Base-by-base conservation (phyloP, 768 basidiomycete species). In the Lactifluus piperatus region DNA sequence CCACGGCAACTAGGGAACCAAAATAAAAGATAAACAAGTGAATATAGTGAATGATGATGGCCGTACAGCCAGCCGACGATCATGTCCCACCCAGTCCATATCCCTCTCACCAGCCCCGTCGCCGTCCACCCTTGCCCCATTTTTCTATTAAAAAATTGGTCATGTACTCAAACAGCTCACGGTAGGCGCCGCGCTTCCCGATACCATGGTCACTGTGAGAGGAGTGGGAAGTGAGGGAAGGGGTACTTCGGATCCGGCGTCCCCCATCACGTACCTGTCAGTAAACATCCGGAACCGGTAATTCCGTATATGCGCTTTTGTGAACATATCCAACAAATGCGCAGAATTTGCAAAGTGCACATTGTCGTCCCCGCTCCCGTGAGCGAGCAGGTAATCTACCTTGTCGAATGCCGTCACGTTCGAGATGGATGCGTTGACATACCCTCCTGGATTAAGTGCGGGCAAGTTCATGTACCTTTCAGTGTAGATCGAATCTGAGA, bases 401-500 rank as follows among this genome's bases (percentile, higher is more conserved):
- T 88, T 76, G 63, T 81, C 74, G 77, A 98, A 99, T 3, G 85
- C 92, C 10, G 85, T 86, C 50, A 97, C 92, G 68, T 91, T 85
- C 56, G 86, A 84, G 55, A 99, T 86, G 0, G 91, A 90, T 18
- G 90, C 88, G 49, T 87, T 91, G 65, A 87, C 73, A 75, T 99
- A 99, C n/a, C 97, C 97, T 0, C 75, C 83, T 0, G 81, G 80
- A 70, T 98, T 97, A 10, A 80, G 73, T 16, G 76, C 70, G 0
- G 94, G 94, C 26, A 89, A 78, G 64, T 84, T 83, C 94, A 98
- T 94, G 77, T 97, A 98, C 18, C 97, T 85, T 66, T 99, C 97
- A 2, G 97, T 99, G 71, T 98, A 98, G 63, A 98, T 87, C 0
- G 93, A 88, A 74, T 98, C 94, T 89, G 32, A 16, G 52, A 14